Base-by-base conservation (phyloP, 2,329 filamentous ascomycete species). In the Coniochaeta ligniaria region DNA sequence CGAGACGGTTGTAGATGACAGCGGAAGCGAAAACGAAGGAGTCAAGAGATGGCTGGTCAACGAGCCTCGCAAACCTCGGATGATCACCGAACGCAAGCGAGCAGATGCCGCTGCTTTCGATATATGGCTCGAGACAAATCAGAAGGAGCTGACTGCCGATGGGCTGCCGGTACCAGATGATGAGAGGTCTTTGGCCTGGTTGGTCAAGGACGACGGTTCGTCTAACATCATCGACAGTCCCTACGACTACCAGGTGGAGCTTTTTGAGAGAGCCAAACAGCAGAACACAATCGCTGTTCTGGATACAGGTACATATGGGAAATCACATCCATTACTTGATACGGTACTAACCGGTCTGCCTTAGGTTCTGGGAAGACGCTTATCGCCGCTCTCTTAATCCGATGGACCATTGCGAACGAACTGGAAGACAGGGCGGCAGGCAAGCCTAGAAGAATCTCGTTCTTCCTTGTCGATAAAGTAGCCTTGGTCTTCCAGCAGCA, bases 231-330 rank as follows among this genome's bases (percentile, higher is more conserved):
- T 95, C 62, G 83, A 86, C 12, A 89, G 86, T 59, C 91, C 93
- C 0, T 83, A 94, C 57, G 92, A 96, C 68, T 99, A 98, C 69
- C 95, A 99, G 72, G 78, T 91, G 14, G 94, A 98, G 70, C 81
- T 99, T 0, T 98, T 95, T 68, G 91, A 97, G 72, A 84, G 84
- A 64, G 94, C 95, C 4, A 96, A 95, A 70, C 70, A 83, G 58
- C 83, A 88, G 66, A 99, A 99, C 70, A 90, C 88, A 8, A 96
- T 99, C 66, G 93, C 95, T 0, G 95, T 99, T 1, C 81, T 98
- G 1, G 92, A 96, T 69, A 97, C 94, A n/a, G 92, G 86, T 87
- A 58, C 35, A 64, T 16, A 47, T 22, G 14, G 24, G 17, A 45
- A 5, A 6, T 17, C 47, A 35, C 9, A 24, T 12, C 7, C 17